phyloP scores from a whole-genome alignment of 106 monocot genomes.

The Acanthochlamys bracteata region DNA sequence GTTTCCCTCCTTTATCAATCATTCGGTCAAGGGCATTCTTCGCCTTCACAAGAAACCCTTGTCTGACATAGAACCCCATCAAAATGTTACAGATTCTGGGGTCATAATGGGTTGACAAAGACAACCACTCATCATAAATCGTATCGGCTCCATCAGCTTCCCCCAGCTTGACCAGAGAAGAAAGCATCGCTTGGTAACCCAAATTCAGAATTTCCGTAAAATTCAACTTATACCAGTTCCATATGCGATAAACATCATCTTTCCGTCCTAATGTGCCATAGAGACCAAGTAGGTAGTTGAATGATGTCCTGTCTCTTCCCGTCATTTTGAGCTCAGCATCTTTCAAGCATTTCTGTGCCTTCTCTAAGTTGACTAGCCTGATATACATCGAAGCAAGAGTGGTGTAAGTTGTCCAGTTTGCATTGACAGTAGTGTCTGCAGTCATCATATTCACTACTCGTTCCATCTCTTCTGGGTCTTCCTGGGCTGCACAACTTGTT shows the following conservation, averaged over 20 bases:
- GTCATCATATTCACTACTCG: conserved; percentile 53
- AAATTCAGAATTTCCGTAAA: conserved; percentile 54
- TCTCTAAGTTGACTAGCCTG: conserved; percentile 42
- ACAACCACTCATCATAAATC: conserved; percentile 75
- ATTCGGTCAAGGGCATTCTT: conserved; percentile 40
- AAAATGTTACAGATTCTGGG: conserved; percentile 72
- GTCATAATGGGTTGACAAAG: conserved; percentile 40
- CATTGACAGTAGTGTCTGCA: conserved; percentile 33
- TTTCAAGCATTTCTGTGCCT: conserved; percentile 63
- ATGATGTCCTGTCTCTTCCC: conserved; percentile 58
- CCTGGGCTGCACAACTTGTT: conserved; percentile 58
- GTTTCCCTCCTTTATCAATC: conserved; percentile 61
- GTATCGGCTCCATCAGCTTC: conserved; percentile 57
- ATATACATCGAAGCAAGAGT: conserved; percentile 82
- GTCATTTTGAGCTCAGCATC: conserved; percentile 74
- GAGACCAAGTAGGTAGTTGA: conserved; percentile 64
- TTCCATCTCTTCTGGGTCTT: conserved; percentile 61
- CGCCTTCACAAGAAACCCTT: conserved; percentile 47
- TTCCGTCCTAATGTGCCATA: conserved; percentile 57
- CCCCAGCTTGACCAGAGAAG: conserved; percentile 53
- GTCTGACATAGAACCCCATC: conserved; percentile 44
- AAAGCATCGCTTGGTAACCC: conserved; percentile 72
- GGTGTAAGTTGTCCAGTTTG: conserved; percentile 87
- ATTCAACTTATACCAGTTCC: conserved; percentile 78
- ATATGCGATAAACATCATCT: conserved; percentile 78